Percentiles rank a stretch among this genome's conserved stretches.
Conservation (phyloP, 208 protist genomes). For the Wallacemonas sp. region DNA sequence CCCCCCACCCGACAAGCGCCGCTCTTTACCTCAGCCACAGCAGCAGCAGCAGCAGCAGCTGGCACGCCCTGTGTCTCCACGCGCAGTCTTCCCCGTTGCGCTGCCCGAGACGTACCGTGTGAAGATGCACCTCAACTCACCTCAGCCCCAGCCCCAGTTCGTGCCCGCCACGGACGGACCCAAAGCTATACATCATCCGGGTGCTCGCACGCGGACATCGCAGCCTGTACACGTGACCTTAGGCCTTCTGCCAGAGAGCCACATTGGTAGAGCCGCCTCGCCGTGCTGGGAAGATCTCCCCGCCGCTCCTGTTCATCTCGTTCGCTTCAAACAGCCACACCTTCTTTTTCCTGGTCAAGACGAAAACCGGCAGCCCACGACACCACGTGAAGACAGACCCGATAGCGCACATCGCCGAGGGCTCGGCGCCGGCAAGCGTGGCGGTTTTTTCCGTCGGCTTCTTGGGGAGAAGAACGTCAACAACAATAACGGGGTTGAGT, state of each 20-base stretch:
- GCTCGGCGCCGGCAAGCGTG: background rate
- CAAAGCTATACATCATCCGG: background rate
- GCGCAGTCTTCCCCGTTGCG: background rate
- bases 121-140: slow-evolving; percentile 7
- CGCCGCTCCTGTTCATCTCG: background rate
- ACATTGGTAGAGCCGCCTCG: background rate
- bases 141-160: slow-evolving; percentile 10
- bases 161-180: slow-evolving; percentile 10
- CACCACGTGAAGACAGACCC: slow-evolving; percentile 1
- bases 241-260: background rate
- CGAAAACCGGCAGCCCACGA: background rate
- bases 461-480: background rate
- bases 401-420: background rate
- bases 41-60: background rate
- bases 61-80: background rate
- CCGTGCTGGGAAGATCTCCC: slow-evolving; percentile 1
- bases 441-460: background rate
- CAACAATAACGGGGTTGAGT: background rate
- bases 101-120: slow-evolving; percentile 4
- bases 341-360: background rate
- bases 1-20: background rate
- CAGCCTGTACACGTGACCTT: background rate
- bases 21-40: background rate
- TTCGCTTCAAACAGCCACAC: slow-evolving; percentile 9
- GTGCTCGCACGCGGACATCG: background rate